Evolutionary conservation across 495 filamentous ascomycete species (phyloP), one percentile per base, ranked within the genome.

Genomic region (Halenospora varia): DNA sequence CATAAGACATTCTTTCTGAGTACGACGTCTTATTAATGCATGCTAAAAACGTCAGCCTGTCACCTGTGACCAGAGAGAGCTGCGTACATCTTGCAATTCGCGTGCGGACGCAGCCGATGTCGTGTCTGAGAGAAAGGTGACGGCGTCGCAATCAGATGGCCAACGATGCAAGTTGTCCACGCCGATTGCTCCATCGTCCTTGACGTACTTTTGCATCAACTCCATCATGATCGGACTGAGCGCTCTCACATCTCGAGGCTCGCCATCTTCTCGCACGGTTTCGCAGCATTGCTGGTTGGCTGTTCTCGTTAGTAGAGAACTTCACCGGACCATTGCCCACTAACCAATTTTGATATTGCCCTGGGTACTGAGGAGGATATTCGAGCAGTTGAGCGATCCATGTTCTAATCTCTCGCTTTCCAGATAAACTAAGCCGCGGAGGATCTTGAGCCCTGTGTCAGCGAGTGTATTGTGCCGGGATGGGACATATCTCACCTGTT

Each of bases 171-270:
- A 52, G 65, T 72, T 59, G 53, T 72, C 68, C 3, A 75, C 48
- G 1, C 68, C 68, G 15, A 69, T 61, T 18, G 66, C 54, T 10
- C 66, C 65, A 56, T 71, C 68, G 8, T 71, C 66, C 59, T 73
- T 75, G 20, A 39, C 49, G 61, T 70, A 73, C 51, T 70, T 72
- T 62, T 73, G 62, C 64, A 75, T 75, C 11, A 72, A 49, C 62
- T 69, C 65, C 66, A 69, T 71, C 9, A 57, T 63, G 13, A 71
- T 70, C 24, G 20, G 57, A 0, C 56, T 41, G 2, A 73, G 48
- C 8, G 51, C 40, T 50, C 58, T 64, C 9, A 71, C 57, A 48
- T 61, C 59, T 10, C 48, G 17, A 50, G 39, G 42, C 11, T 17
- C 26, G 55, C 17, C 29, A 10, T 51, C 23, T 22, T 19, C 13